Conservation (phyloP, 306 rosid species). For the Fragaria ananassa region DNA sequence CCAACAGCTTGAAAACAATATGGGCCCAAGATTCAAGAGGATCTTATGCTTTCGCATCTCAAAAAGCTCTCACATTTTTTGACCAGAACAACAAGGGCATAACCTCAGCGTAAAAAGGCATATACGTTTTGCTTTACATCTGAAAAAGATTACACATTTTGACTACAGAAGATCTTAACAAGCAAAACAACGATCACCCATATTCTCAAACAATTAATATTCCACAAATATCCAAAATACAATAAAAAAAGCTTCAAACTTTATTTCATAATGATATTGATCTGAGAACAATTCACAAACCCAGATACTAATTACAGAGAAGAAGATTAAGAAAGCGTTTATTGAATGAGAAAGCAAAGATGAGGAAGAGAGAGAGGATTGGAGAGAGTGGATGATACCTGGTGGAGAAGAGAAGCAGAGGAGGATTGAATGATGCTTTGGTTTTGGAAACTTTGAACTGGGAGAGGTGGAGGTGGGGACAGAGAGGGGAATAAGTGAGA, state of each 20-base stretch:
- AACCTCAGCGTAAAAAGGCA: neutral
- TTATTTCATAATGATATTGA: neutral
- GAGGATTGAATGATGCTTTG: neutral
- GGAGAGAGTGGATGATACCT: neutral
- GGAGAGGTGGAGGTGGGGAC: neutral
- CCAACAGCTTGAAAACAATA: no score
- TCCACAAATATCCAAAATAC: neutral
- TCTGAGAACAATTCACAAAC: neutral
- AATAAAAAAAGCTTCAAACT: neutral
- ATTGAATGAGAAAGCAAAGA: neutral
- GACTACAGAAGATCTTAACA: neutral
- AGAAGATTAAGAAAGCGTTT: neutral
- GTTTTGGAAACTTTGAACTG: neutral
- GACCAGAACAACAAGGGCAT: neutral
- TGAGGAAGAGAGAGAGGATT: neutral
- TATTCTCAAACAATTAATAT: neutral
- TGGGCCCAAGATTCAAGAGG: neutral
- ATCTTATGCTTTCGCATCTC: neutral
- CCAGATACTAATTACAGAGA: neutral
- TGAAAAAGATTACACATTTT: neutral
- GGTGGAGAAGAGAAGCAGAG: conserved; percentile 4
- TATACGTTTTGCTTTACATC: neutral
- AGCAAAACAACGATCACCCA: neutral
- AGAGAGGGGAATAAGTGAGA: neutral
- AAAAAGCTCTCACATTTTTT: neutral